A percentile compares a stretch with the other conserved stretches of the same genome.
These are phyloP conservation scores for Plasmodium coatneyi DNA, from an alignment of 169 alveolate species.

Conservation along the genomic window DNA sequence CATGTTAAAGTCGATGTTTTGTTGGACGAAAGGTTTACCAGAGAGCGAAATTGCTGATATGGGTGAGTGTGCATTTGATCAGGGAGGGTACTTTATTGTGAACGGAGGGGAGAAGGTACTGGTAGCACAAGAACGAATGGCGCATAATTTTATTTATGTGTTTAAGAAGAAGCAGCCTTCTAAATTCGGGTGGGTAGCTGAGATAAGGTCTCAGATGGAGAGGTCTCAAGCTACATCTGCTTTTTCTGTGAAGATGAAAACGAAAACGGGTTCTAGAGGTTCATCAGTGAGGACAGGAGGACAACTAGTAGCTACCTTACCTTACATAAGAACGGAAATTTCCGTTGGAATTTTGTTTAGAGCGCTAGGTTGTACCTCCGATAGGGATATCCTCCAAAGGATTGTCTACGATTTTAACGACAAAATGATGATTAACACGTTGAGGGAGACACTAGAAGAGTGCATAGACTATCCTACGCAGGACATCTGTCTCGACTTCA, in stretches of 20 bases:
- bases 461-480: constrained; percentile 94
- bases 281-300: constrained; percentile 86
- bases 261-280: constrained; percentile 78
- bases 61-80: constrained; percentile 98
- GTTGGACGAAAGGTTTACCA: constrained; percentile 93
- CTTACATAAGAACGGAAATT: constrained; percentile 96
- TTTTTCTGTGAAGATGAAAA: constrained; percentile 93
- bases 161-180: constrained; percentile 97
- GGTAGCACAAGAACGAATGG: constrained; percentile 99
- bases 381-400: constrained; percentile 90
- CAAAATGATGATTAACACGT: constrained; percentile 95
- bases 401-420: constrained; percentile 96
- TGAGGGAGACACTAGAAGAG: constrained; percentile 96
- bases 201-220: constrained; percentile 95
- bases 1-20: constrained; percentile 96
- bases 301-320: constrained; percentile 96
- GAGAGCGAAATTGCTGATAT: constrained; percentile 92
- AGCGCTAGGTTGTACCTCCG: constrained; percentile 96
- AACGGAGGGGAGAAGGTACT: constrained; percentile 99
- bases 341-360: constrained; percentile 97
- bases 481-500: constrained; percentile 91
- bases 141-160: constrained; percentile 98
- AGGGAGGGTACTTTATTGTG: constrained; percentile 98
- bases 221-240: constrained; percentile 94
- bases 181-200: constrained; percentile 98